Evolutionary conservation across 2,329 filamentous ascomycete species (phyloP).

Genomic region (Mycosphaerella arachidis): DNA sequence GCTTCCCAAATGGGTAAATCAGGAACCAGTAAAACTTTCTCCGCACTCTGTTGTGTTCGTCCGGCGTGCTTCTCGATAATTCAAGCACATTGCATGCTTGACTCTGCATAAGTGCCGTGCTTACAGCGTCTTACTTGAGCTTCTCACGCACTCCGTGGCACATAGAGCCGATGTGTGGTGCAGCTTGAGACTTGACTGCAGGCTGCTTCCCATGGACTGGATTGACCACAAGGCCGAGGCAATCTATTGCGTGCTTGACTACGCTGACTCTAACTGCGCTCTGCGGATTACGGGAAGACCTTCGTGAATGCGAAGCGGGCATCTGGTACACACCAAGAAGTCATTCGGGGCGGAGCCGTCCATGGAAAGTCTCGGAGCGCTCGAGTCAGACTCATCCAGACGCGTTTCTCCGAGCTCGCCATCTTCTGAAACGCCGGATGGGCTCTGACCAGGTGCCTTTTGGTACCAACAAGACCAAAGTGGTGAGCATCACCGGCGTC

Average conservation of each 20-base stretch:
- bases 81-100: background rate
- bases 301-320: background rate
- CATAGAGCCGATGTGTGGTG: background rate
- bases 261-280: background rate
- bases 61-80: background rate
- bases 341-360: too few species aligned
- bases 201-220: background rate
- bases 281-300: too few species aligned
- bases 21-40: background rate
- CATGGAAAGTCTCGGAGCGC: too few species aligned
- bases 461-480: slow-evolving; percentile 58
- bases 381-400: background rate
- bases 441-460: slow-evolving; percentile 1
- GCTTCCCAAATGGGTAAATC: background rate
- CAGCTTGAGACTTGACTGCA: background rate
- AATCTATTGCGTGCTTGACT: background rate
- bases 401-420: background rate
- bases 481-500: slow-evolving; percentile 73
- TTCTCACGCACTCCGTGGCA: background rate
- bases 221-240: background rate
- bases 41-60: background rate
- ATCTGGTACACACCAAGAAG: background rate
- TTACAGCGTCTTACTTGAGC: background rate
- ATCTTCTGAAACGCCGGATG: background rate
- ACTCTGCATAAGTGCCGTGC: background rate